Conservation (phyloP, 1,139 yeast genomes). For the Taiozyma sp. region DNA sequence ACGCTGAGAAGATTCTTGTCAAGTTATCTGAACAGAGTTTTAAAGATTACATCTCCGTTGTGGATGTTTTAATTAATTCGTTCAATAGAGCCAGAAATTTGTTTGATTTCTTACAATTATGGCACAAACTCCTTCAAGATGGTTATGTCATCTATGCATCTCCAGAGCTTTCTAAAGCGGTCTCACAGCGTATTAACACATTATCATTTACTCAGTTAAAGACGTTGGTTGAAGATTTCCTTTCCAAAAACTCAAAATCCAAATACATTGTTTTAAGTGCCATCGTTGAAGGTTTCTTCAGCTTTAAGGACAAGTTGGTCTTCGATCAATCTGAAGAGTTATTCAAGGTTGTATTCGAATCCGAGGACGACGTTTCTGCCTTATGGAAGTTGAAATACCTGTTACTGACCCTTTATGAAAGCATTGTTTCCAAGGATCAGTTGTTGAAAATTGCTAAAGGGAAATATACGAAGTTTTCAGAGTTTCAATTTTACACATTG, state of each 20-base stretch:
- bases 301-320: conserved; percentile 10
- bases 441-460: conserved; percentile 9
- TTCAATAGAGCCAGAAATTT: conserved; percentile 59
- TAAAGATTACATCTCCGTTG: conserved; percentile 25
- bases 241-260: conserved; percentile 18
- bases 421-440: conserved; percentile 26
- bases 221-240: conserved; percentile 17
- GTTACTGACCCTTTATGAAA: conserved; percentile 46
- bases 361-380: conserved; percentile 16
- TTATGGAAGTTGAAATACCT: conserved; percentile 46
- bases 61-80: conserved; percentile 40
- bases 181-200: conserved; percentile 37
- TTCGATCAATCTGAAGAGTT: conserved; percentile 4
- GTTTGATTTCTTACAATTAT: conserved; percentile 41
- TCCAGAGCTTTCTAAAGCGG: conserved; percentile 29
- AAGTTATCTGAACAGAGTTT: conserved; percentile 21
- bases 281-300: conserved; percentile 36
- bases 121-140: conserved; percentile 36
- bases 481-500: conserved; percentile 32
- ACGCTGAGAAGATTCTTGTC: conserved; percentile 29
- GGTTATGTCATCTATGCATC: conserved; percentile 22
- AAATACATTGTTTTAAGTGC: conserved; percentile 31
- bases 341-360: conserved; percentile 18
- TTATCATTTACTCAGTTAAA: conserved; percentile 46
- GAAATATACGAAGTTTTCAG: conserved; percentile 11